phyloP scores from a whole-genome alignment of 768 basidiomycete genomes.

The Macrolepiota fuliginosa region DNA sequence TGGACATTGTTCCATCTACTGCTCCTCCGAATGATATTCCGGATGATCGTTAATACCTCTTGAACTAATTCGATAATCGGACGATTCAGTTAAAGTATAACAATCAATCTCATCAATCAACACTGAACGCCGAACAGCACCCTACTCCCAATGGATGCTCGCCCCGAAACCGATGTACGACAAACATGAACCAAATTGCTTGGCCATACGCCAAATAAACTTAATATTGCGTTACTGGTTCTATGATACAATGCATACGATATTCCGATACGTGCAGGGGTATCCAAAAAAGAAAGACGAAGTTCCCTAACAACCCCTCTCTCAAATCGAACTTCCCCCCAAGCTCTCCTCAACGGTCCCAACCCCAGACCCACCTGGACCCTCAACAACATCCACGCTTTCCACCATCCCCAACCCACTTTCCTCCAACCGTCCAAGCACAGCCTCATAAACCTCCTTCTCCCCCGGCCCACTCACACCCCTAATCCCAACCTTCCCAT shows the following conservation, averaged over 20 bases:
- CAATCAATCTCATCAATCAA: no score
- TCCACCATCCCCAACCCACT: conserved; percentile 50
- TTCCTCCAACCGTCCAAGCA: conserved; percentile 60
- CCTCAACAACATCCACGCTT: conserved; percentile 10
- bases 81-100: no score
- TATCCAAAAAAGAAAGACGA: no score
- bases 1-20: no score
- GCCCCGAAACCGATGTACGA: not conserved
- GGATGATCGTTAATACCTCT: no score
- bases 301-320: no score
- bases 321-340: not conserved
- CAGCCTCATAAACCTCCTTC: conserved; percentile 52
- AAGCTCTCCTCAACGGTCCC: conserved; percentile 9
- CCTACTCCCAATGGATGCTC: no score
- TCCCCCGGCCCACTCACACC: conserved; percentile 74
- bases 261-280: not conserved
- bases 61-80: no score
- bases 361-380: conserved; percentile 3
- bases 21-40: no score
- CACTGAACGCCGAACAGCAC: no score
- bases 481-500: conserved; percentile 47
- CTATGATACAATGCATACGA: not conserved
- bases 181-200: not conserved
- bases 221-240: not conserved
- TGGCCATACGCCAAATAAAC: not conserved